phyloP scores from a whole-genome alignment of 306 rosid species.

The Spatholobus suberectus region DNA sequence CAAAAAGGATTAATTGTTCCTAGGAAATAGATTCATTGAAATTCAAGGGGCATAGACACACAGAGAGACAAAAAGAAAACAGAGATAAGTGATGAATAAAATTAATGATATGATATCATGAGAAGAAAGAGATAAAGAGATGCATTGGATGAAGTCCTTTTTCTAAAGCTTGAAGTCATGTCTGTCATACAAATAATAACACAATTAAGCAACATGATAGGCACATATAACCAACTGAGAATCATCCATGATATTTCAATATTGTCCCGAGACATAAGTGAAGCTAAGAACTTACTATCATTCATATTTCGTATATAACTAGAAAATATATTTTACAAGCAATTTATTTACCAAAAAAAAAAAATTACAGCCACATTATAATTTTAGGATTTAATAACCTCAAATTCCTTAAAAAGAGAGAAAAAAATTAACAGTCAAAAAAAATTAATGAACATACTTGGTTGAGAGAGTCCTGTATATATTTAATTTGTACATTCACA shows the following conservation, averaged over 20 bases:
- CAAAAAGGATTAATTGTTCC: constrained; percentile 6
- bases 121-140: too few relatives aligned
- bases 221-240: constrained; percentile 2
- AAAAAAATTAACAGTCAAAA: too few relatives aligned
- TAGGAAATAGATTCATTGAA: too few relatives aligned
- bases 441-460: too few relatives aligned
- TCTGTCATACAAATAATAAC: not conserved
- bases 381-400: too few relatives aligned
- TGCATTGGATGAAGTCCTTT: not conserved
- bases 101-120: too few relatives aligned
- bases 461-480: too few relatives aligned
- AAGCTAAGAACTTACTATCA: not conserved
- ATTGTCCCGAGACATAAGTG: not conserved
- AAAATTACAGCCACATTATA: not conserved
- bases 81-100: too few relatives aligned
- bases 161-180: not conserved
- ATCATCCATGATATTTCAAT: not conserved
- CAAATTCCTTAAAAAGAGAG: not conserved
- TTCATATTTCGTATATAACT: constrained; percentile 3
- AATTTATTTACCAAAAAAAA: not conserved
- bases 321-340: not conserved
- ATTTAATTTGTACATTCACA: too few relatives aligned
- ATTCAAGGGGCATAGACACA: too few relatives aligned
- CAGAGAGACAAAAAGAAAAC: too few relatives aligned
- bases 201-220: not conserved